Percentiles rank a stretch among this genome's conserved stretches.
Conservation (phyloP, 495 filamentous ascomycete species). For the Astrocystis sublimbata region DNA sequence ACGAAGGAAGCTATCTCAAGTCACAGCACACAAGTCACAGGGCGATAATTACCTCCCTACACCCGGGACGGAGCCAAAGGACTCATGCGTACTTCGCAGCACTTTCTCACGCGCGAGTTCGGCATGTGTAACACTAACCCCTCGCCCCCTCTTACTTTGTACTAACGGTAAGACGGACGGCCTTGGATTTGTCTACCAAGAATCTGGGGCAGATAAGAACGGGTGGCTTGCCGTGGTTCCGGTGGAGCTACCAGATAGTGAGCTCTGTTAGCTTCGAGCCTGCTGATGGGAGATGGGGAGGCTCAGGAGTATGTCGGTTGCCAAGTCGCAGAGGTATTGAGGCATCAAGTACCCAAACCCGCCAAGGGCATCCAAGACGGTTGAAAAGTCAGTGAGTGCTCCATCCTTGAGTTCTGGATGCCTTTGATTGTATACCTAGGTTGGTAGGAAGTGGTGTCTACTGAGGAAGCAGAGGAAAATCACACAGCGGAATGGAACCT, state of each 20-base stretch:
- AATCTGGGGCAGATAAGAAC: not conserved
- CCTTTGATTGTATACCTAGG: not conserved
- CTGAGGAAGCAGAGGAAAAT: not conserved
- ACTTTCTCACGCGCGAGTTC: not conserved
- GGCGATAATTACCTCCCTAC: not conserved
- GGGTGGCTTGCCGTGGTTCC: not conserved
- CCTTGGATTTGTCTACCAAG: no score
- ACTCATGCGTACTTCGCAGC: not conserved
- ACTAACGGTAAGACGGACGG: not conserved
- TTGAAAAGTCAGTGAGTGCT: not conserved
- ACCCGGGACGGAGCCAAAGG: not conserved
- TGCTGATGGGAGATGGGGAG: not conserved
- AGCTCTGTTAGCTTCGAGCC: conserved; percentile 2
- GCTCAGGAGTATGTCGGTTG: not conserved
- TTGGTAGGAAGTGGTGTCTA: not conserved
- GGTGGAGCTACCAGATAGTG: conserved; percentile 1
- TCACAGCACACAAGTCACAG: no score
- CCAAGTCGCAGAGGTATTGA: not conserved
- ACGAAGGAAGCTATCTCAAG: not conserved
- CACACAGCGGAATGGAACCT: no score
- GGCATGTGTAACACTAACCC: not conserved
- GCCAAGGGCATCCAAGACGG: not conserved
- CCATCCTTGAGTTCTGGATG: not conserved
- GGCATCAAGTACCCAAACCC: no score
- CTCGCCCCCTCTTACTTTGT: not conserved